Conservation (phyloP, 345 rosid genomes). For the Brassica rapa region DNA sequence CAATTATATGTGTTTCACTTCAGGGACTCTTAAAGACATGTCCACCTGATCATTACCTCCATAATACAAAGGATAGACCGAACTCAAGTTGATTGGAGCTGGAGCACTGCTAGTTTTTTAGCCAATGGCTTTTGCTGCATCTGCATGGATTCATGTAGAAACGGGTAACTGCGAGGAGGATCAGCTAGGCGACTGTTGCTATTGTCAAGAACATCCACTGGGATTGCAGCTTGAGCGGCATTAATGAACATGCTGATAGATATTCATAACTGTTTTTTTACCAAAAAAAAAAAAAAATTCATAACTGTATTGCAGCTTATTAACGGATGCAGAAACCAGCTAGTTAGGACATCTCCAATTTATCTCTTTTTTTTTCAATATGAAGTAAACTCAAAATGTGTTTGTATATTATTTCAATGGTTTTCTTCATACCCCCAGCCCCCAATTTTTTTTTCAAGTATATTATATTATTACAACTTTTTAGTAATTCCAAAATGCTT, state of each 20-base stretch:
- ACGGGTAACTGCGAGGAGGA: conserved; percentile 45
- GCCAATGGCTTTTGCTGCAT: conserved; percentile 36
- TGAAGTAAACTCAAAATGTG: too few species aligned
- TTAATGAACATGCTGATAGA: conserved; percentile 31
- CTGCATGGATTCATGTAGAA: conserved; percentile 46
- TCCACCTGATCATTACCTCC: conserved; percentile 51
- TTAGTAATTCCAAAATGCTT: too few species aligned
- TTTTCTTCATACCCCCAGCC: too few species aligned
- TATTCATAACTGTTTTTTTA: conserved; percentile 34
- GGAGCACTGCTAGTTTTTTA: conserved; percentile 37
- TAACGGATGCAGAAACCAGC: conserved; percentile 39
- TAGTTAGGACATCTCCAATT: too few species aligned
- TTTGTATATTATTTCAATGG: too few species aligned
- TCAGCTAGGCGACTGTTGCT: conserved; percentile 27
- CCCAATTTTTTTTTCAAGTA: too few species aligned
- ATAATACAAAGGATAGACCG: conserved; percentile 71
- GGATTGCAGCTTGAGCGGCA: conserved; percentile 5
- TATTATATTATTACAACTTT: too few species aligned
- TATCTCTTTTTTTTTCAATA: too few species aligned
- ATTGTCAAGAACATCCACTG: conserved; percentile 32
- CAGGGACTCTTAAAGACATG: conserved; percentile 44
- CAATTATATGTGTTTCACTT: conserved; percentile 42
- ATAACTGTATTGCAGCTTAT: conserved; percentile 39
- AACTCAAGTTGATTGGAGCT: conserved; percentile 44
- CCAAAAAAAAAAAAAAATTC: not conserved